Conservation (phyloP, 2,329 filamentous ascomycete genomes). For the Xylogone sp. region DNA sequence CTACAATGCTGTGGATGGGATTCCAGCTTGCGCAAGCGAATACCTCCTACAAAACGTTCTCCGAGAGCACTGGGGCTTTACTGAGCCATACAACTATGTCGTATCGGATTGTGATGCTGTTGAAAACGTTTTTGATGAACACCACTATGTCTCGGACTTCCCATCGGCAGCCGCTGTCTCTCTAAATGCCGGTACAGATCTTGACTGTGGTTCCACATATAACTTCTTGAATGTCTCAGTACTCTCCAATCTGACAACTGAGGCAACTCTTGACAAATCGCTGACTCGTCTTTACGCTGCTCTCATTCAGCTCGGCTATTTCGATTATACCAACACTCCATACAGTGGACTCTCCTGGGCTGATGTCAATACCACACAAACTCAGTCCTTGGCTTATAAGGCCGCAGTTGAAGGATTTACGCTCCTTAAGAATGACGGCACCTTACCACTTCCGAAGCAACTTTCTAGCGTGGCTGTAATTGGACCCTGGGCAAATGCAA, state of each 20-base stretch:
- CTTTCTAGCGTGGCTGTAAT: constrained; percentile 12
- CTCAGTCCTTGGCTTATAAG: constrained; percentile 9
- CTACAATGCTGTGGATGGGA: constrained; percentile 61
- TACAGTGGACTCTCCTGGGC: constrained; percentile 50
- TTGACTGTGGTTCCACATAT: background rate
- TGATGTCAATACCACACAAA: constrained; percentile 17
- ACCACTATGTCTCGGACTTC: background rate
- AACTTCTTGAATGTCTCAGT: background rate
- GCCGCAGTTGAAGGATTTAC: constrained; percentile 11
- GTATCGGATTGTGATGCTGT: constrained; percentile 34
- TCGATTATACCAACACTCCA: constrained; percentile 37
- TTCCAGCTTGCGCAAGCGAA: constrained; percentile 57
- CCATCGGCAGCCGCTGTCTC: background rate
- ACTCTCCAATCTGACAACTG: constrained; percentile 35
- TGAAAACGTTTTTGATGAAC: constrained; percentile 2
- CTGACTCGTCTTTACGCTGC: constrained; percentile 48
- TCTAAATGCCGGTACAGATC: constrained; percentile 1
- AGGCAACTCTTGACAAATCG: constrained; percentile 42
- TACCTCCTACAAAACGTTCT: constrained; percentile 60
- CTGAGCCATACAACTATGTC: background rate
- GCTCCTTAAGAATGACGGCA: constrained; percentile 15
- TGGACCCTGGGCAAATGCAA: constrained; percentile 14
- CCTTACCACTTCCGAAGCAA: constrained; percentile 5
- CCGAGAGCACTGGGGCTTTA: constrained; percentile 57
- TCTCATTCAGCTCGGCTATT: constrained; percentile 53